Evolutionary conservation across 345 rosid genomes (phyloP), one percentile per base, ranked within the genome.

Genomic region (Rhizophora mangle): DNA sequence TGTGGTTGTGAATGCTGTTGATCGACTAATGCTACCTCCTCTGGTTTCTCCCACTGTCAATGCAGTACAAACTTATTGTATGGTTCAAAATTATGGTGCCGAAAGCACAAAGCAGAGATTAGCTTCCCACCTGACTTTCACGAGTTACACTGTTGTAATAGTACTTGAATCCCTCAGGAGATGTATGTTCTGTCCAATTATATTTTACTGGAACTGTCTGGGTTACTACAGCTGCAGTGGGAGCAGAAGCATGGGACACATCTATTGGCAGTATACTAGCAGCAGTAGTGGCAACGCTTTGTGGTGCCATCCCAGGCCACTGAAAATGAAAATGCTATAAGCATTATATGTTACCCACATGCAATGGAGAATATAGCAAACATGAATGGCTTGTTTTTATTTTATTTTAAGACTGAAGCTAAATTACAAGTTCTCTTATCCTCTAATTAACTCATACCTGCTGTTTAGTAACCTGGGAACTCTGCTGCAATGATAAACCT

Each of bases 141-240:
- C 83, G 82, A 27, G 97, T 95, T 68, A 74, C 67, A 73, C 89
- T 79, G 55, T 92, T 95, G 78, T 92, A 87, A 77, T 92, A 95
- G 83, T 95, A 95, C 78, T 90, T 89, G 83, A 86, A 95, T 72
- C 99, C 99, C 72, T 95, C 99, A 11, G 98, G 98, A 11, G 99
- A 92, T 39, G 88, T 88, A 83, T 95, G 99, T 80, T 92, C 99
- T 2, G 99, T 90, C 99, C 99, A 95, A 74, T 71, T 86, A 82
- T 89, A 83, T 79, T 89, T 87, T 65, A 69, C 77, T 68, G 93
- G 74, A 71, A 64, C 78, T 27, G 77, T 63, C 52, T 81, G 87
- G 11, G 70, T 63, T 26, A 47, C 53, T 62, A 72, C 78, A 67
- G 90, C 68, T 58, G 81, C 72, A 70, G 74, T 68, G 32, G 86